Base-by-base conservation (phyloP, 441 rosid genomes). In the Mallotus repandus region DNA sequence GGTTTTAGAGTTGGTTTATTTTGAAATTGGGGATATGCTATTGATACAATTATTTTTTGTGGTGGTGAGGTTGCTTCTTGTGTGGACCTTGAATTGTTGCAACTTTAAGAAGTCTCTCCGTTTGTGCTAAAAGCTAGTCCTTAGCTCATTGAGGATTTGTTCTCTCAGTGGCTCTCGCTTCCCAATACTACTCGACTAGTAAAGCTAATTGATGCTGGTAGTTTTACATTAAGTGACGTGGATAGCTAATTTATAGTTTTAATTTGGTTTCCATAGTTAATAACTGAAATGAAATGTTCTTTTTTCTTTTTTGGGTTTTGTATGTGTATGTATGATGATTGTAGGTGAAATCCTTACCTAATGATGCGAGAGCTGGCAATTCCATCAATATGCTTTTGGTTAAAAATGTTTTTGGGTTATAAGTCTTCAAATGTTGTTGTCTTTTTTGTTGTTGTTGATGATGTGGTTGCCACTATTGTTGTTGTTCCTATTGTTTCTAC, bases 161-260 rank as follows among this genome's bases (percentile, higher is more conserved):
- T 89, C 87, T 86, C 88, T 46, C 91, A 83, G 78, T 94, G 98
- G 97, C 97, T 92, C 75, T 90, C 98, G 14, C 89, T 92, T 35
- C 91, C 95, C 1, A 88, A 88, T 22, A 85, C 95, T 69, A 66
- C 62, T 50, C 85, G 84, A 63, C 81, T 85, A 97, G 97, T 92
- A 88, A 15, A 55, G 11, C 43, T 10, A 64, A 22, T 54, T 63
- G 46, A 54, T 53, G 46, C 45, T 72, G 48, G n/a, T 10, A 16
- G 35, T 1, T 15, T 8, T 53, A 21, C 9, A 62, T 16, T 53
- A 53, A 52, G 19, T 22, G 52, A 53, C 21, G 75, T 21, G 7
- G 5, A 35, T 55, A 12, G 35, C 9, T 68, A n/a, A 13, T 68
- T 22, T 68, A 32, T 35, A n/a, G 50, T 76, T n/a, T 46, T 41